Evolutionary conservation across 345 rosid genomes (phyloP), one percentile per base, ranked within the genome.

Genomic region (Eucalyptus tenuipes): DNA sequence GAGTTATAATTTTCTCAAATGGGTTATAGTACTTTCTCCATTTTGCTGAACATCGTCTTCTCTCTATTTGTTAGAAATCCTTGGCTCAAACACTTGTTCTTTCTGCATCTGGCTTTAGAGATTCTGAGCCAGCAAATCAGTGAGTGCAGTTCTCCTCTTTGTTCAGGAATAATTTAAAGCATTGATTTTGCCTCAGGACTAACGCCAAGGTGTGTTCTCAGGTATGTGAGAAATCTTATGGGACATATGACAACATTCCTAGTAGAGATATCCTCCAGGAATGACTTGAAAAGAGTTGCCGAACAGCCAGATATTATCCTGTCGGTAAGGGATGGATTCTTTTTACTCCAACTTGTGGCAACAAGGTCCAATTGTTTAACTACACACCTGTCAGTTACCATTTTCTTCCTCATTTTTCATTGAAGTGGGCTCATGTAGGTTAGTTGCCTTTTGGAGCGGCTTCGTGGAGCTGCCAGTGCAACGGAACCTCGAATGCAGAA

Each of bases 401-500:
- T 75, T 11, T 75, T 75, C 82, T 75, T 75, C 47, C 82, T 75
- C 47, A 75, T 75, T 75, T 40, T 75, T 75, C 8, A 75, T 75
- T 40, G 47, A 20, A 75, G 47, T 86, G 86, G 80, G 88, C 86
- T 89, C 45, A 55, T 94, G 89, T 89, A 98, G 99, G 96, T 97
- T 89, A 95, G 95, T 91, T 96, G 97, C 93, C 94, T 96, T 87
- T 89, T 98, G 92, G 99, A 97, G 91, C 90, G 99, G 89, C 95
- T 98, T 91, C 97, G 99, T 88, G 99, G 99, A 91, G 99, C 99
- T 59, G 99, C 98, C 50, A 88, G 93, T 92, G 99, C 99, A 86
- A 92, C 97, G 49, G 99, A 96, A 93, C 99, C 99, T 88, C 95
- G 99, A 90, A 95, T 94, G 47, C 99, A 97, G 92, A 94, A 93